Conservation (phyloP, 768 basidiomycete genomes). For the Termitomyces sp. region DNA sequence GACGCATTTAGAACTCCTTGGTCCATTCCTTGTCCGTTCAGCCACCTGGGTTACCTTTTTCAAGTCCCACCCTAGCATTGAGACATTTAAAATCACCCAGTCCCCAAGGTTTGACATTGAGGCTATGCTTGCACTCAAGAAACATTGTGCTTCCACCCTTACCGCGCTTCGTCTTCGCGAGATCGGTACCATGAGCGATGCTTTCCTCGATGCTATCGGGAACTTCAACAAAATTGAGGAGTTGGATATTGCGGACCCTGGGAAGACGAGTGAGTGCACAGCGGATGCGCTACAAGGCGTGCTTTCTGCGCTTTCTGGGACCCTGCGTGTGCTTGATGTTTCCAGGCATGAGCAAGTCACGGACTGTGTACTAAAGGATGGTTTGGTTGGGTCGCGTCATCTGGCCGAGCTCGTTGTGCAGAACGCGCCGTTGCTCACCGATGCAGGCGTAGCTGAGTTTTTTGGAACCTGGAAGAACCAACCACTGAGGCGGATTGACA, state of each 20-base stretch:
- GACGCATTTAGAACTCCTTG: slow-evolving; percentile 72
- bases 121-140: slow-evolving; percentile 58
- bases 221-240: slow-evolving; percentile 32
- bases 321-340: slow-evolving; percentile 61
- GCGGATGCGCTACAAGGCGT: slow-evolving; percentile 54
- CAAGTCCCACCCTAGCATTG: slow-evolving; percentile 52
- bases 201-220: slow-evolving; percentile 43
- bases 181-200: slow-evolving; percentile 64
- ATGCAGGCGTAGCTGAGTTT: slow-evolving; percentile 63
- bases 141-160: slow-evolving; percentile 40
- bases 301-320: slow-evolving; percentile 47
- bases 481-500: slow-evolving; percentile 47
- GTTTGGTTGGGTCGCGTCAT: slow-evolving; percentile 44
- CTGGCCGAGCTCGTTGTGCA: slow-evolving; percentile 53
- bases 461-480: slow-evolving; percentile 58
- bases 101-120: slow-evolving; percentile 80
- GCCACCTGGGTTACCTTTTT: slow-evolving; percentile 77
- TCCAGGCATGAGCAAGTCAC: slow-evolving; percentile 62
- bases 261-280: slow-evolving; percentile 40
- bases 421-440: slow-evolving; percentile 57
- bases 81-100: slow-evolving; percentile 76
- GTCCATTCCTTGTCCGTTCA: slow-evolving; percentile 78
- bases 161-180: slow-evolving; percentile 76
- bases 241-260: slow-evolving; percentile 70
- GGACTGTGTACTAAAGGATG: slow-evolving; percentile 54